These are phyloP conservation scores for Gossypioides kirkii DNA, from an alignment of 345 rosid species.

Conservation along the genomic window DNA sequence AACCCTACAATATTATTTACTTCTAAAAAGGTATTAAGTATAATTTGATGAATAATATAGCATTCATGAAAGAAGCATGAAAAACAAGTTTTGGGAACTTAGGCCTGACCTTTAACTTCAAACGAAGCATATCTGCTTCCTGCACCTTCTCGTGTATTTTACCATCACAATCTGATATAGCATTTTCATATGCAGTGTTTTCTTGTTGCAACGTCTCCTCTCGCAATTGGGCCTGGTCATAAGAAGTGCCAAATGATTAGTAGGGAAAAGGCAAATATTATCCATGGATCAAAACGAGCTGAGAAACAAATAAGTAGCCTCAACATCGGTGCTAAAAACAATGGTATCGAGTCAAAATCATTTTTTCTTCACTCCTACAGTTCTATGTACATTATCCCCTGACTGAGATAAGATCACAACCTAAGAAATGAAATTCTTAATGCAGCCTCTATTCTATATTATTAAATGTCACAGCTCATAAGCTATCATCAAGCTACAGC, in stretches of 20 bases:
- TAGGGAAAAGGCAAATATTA: conserved; percentile 5
- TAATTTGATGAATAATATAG: not conserved
- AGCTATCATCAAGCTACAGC: not conserved
- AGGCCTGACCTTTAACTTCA: conserved; percentile 56
- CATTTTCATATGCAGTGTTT: conserved; percentile 70
- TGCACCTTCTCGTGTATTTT: conserved; percentile 61
- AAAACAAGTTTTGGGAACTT: not conserved
- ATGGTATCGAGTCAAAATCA: not conserved
- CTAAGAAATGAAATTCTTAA: not conserved
- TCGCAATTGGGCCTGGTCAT: conserved; percentile 62
- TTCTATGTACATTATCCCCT: not conserved
- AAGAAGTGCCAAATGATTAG: conserved; percentile 16
- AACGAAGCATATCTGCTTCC: conserved; percentile 55
- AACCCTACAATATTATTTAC: not conserved
- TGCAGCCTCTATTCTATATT: not conserved
- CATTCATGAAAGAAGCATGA: not conserved
- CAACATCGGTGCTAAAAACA: not conserved
- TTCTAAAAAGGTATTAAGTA: not conserved
- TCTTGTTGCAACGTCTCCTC: conserved; percentile 68
- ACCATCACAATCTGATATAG: conserved; percentile 64
- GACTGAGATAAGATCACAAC: not conserved
- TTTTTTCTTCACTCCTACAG: not conserved
- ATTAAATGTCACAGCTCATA: not conserved
- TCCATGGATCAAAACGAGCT: not conserved
- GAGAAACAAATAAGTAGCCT: not conserved